Percentiles rank a stretch among this genome's conserved stretches.
phyloP scores from a whole-genome alignment of 495 filamentous ascomycete species.

The Talaromyces adpressus region DNA sequence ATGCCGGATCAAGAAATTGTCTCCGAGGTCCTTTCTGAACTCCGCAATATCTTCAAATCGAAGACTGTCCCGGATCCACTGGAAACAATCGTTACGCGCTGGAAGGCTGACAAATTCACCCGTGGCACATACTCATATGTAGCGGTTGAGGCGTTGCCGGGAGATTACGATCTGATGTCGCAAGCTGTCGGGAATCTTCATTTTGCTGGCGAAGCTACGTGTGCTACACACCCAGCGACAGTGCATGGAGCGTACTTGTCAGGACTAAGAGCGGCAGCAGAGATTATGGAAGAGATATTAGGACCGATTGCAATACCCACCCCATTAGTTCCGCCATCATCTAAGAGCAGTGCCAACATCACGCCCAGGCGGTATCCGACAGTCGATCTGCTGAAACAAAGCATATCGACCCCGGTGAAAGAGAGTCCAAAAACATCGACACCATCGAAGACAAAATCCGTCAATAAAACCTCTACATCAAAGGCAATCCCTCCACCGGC shows the following conservation, averaged over 20 bases:
- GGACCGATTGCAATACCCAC: conserved; percentile 72
- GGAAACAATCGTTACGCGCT: conserved; percentile 91
- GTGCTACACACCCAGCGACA: conserved; percentile 89
- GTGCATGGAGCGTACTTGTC: conserved; percentile 96
- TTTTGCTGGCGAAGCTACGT: conserved; percentile 96
- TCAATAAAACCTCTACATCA: conserved; percentile 4
- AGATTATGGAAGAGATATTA: conserved; percentile 69
- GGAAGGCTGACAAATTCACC: conserved; percentile 83
- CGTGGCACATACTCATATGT: conserved; percentile 92
- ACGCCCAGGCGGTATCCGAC: conserved; percentile 15
- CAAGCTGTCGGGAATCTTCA: conserved; percentile 75
- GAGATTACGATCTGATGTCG: conserved; percentile 95
- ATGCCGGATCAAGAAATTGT: conserved; percentile 68
- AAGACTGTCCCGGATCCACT: conserved; percentile 61
- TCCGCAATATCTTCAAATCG: conserved; percentile 60
- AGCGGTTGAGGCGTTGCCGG: conserved; percentile 66
- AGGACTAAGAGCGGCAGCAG: conserved; percentile 78
- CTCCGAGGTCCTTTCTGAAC: conserved; percentile 66
- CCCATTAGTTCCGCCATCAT: conserved; percentile 64
- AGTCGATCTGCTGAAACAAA: background rate
- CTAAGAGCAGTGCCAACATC: conserved; percentile 22
- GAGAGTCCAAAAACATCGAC: background rate
- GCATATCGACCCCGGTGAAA: background rate
- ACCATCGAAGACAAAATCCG: conserved; percentile 1
- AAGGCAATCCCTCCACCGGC: conserved; percentile 16